Evolutionary conservation across 1,284 basidiomycete species (phyloP), one percentile per base, ranked within the genome.

Genomic region (Flammula alnicola): DNA sequence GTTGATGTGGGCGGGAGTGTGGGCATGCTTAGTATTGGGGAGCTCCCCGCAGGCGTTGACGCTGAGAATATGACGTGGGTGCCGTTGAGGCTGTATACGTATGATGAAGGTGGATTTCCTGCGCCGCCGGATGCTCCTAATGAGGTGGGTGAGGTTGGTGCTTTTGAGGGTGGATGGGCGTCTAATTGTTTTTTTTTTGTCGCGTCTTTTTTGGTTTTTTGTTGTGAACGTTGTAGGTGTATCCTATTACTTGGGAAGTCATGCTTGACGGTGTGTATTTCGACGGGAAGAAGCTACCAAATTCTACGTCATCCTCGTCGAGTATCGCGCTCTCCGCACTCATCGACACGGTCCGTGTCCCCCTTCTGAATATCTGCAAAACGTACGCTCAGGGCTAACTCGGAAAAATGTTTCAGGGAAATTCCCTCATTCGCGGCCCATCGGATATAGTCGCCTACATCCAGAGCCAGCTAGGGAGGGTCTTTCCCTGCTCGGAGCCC

Each of bases 401-500:
- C 38, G 39, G 16, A 6, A n/a, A n/a, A n/a, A n/a, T n/a, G n/a
- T n/a, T 11, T 23, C 37, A 73, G 75, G 81, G 81, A 1, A 83
- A 80, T 64, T 82, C 81, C 17, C 67, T 81, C 32, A 68, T 84
- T 42, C 76, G 80, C 16, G 81, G 81, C 10, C 81, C 82, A 4
- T 54, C 66, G 3, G 81, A 84, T 46, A 70, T 81, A 6, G 68
- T 83, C 5, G 47, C 63, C 2, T 56, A 67, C 38, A 79, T 88
- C 50, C 61, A 75, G 19, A 57, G 55, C 4, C 63, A 51, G 14
- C 60, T 77, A 0, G 69, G 71, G n/a, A 36, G 54, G 19, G 25
- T 65, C 68, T 63, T 78, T 71, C 10, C 63, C 65, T 64, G 69
- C 60, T 30, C 60, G 1, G 65, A 67, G 4, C 73, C 82, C 1